These are phyloP conservation scores for Plasmodium adleri DNA, from an alignment of 169 alveolate species.

Conservation along the genomic window DNA sequence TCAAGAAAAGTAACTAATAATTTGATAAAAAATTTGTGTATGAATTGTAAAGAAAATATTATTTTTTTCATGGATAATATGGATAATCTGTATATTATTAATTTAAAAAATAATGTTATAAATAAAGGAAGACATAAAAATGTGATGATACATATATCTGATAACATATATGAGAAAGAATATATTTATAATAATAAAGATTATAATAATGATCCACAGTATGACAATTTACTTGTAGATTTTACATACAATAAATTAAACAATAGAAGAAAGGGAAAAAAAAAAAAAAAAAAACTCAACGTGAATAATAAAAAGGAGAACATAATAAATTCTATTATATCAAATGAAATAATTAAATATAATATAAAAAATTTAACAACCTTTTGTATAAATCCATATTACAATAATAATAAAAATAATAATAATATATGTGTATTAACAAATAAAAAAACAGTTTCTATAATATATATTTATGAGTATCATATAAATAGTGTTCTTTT, in stretches of 20 bases:
- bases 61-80: slow-evolving; percentile 39
- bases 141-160: too few relatives aligned
- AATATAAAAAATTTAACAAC: slow-evolving; percentile 33
- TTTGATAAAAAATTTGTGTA: slow-evolving; percentile 27
- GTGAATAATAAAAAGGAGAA: slow-evolving; percentile 34
- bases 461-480: slow-evolving; percentile 46
- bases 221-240: too few relatives aligned
- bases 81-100: slow-evolving; percentile 17
- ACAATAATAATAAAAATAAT: slow-evolving; percentile 40
- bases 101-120: slow-evolving; percentile 7
- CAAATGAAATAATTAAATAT: slow-evolving; percentile 29
- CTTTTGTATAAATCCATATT: slow-evolving; percentile 46
- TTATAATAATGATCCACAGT: too few relatives aligned
- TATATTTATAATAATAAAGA: too few relatives aligned
- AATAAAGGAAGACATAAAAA: not conserved
- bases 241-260: too few relatives aligned
- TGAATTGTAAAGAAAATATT: slow-evolving; percentile 41
- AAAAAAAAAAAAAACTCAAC: not conserved
- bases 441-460: slow-evolving; percentile 25
- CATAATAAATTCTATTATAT: slow-evolving; percentile 8
- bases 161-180: too few relatives aligned
- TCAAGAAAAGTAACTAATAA: slow-evolving; percentile 15
- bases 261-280: not conserved
- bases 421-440: slow-evolving; percentile 54
- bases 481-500: slow-evolving; percentile 39